phyloP scores from a whole-genome alignment of 2,329 filamentous ascomycete genomes.

The Bisporella sp. region DNA sequence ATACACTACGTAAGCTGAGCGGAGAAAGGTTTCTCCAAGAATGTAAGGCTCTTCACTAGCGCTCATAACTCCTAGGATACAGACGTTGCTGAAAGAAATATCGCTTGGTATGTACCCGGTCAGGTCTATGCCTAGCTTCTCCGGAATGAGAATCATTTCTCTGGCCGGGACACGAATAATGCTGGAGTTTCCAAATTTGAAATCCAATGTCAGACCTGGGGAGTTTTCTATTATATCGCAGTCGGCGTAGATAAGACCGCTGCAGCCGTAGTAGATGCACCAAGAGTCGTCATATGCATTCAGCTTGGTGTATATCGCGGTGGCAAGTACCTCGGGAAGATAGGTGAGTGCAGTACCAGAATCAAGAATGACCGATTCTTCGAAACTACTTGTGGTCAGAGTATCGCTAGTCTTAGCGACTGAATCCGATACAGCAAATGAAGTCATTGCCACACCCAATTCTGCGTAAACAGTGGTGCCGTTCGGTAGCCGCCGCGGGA shows the following conservation, averaged over 20 bases:
- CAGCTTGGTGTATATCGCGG: constrained; percentile 29
- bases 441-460: constrained; percentile 19
- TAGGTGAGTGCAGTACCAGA: constrained; percentile 61
- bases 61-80: constrained; percentile 44
- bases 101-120: constrained; percentile 5
- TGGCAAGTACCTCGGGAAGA: constrained; percentile 47
- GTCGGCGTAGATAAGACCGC: constrained; percentile 18
- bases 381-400: constrained; percentile 27
- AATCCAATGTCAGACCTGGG: constrained; percentile 34
- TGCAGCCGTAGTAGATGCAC: background rate
- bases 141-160: constrained; percentile 34
- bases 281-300: constrained; percentile 25
- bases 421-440: constrained; percentile 18
- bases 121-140: background rate
- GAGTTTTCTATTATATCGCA: constrained; percentile 34
- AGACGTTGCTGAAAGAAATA: constrained; percentile 28
- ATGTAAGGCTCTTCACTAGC: constrained; percentile 10
- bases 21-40: constrained; percentile 45
- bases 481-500: constrained; percentile 8
- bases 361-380: constrained; percentile 45
- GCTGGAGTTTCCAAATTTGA: constrained; percentile 37
- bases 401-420: constrained; percentile 8
- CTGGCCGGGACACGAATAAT: constrained; percentile 35
- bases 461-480: constrained; percentile 11
- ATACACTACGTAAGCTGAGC: constrained; percentile 48